Evolutionary conservation across 768 basidiomycete species (phyloP).

Genomic region (Amanita thiersii): DNA sequence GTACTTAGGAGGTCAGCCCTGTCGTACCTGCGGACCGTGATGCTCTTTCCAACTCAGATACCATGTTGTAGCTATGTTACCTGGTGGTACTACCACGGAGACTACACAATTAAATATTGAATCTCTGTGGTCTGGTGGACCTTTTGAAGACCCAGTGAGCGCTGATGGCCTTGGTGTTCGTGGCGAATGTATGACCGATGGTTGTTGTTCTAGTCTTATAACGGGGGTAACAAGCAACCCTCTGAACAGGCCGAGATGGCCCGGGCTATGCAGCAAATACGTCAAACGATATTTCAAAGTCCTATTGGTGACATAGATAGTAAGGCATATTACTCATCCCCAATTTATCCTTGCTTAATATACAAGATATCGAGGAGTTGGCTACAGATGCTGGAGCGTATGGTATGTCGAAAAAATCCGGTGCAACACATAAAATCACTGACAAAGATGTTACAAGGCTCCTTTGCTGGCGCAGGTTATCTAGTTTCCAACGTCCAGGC

Average conservation of each 20-base stretch:
- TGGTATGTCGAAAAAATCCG: slow-evolving; percentile 27
- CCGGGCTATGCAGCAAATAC: slow-evolving; percentile 41
- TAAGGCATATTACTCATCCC: slow-evolving; percentile 17
- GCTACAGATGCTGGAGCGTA: slow-evolving; percentile 50
- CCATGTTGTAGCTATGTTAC: slow-evolving; percentile 44
- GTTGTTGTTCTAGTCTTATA: slow-evolving; percentile 42
- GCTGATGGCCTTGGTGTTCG: slow-evolving; percentile 2
- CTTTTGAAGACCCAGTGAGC: slow-evolving; percentile 54
- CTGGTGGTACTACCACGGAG: slow-evolving; percentile 54
- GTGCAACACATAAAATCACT: neutral
- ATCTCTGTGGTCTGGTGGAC: slow-evolving; percentile 69
- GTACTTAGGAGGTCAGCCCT: slow-evolving; percentile 48
- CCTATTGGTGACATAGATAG: slow-evolving; percentile 51
- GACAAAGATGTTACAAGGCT: slow-evolving; percentile 36
- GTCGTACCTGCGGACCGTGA: neutral
- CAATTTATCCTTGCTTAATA: neutral
- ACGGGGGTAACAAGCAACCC: slow-evolving; percentile 58
- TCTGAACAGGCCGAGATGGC: slow-evolving; percentile 36
- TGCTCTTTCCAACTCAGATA: neutral
- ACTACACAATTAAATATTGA: slow-evolving; percentile 66
- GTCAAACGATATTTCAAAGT: slow-evolving; percentile 50
- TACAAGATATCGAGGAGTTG: slow-evolving; percentile 45
- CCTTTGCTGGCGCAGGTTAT: slow-evolving; percentile 60
- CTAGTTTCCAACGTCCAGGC: slow-evolving; percentile 41
- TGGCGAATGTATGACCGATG: neutral